These are phyloP conservation scores for Phalaenopsis aphrodite DNA, from an alignment of 106 monocot species.

Conservation along the genomic window DNA sequence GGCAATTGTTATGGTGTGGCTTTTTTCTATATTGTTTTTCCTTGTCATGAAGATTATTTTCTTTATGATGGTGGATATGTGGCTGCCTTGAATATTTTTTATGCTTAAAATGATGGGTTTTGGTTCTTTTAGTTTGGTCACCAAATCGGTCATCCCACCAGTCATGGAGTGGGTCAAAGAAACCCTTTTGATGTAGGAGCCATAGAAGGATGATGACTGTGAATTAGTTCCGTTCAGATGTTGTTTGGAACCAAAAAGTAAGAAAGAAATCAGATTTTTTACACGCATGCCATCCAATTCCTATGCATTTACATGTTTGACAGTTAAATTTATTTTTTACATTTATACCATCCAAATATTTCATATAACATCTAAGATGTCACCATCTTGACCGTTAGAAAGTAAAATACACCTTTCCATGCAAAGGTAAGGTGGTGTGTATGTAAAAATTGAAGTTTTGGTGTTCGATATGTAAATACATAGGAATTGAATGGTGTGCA, in stretches of 20 bases:
- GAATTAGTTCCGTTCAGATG: background rate
- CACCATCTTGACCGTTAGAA: too few species aligned
- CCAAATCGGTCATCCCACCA: conserved; percentile 49
- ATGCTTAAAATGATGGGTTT: conserved; percentile 8
- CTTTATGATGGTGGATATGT: conserved; percentile 7
- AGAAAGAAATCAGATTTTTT: background rate
- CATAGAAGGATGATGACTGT: conserved; percentile 65
- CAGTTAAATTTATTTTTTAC: too few species aligned
- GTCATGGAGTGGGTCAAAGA: conserved; percentile 69
- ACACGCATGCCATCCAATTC: too few species aligned
- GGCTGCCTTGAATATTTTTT: conserved; percentile 9
- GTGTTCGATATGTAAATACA: too few species aligned
- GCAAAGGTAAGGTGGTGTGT: too few species aligned
- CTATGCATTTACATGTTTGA: too few species aligned
- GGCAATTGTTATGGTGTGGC: conserved; percentile 11
- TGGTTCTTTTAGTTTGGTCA: conserved; percentile 2
- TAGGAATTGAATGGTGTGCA: too few species aligned
- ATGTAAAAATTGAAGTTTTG: too few species aligned
- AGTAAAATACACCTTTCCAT: too few species aligned
- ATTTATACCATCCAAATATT: too few species aligned
- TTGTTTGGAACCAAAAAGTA: background rate
- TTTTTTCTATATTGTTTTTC: conserved; percentile 1
- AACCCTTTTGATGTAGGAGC: conserved; percentile 87
- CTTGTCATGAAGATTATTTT: background rate
- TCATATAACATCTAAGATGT: too few species aligned